Conservation (phyloP, 805 yeast genomes). For the Jamesozyma piceae region DNA sequence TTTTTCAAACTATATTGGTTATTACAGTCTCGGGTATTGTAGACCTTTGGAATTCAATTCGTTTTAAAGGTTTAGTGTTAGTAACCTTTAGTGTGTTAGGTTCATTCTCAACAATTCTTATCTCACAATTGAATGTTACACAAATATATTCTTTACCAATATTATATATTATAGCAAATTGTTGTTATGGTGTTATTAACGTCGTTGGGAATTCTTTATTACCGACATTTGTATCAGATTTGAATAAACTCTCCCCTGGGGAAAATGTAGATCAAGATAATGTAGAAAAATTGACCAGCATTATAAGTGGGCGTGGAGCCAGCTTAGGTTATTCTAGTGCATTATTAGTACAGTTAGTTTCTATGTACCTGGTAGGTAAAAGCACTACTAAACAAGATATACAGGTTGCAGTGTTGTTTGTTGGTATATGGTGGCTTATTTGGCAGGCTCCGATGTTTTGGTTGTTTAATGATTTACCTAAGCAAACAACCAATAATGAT, state of each 20-base stretch:
- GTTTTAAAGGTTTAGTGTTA: constrained; percentile 47
- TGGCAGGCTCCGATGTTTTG: constrained; percentile 56
- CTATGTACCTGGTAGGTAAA: constrained; percentile 40
- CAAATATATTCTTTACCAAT: constrained; percentile 33
- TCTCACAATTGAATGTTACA: constrained; percentile 27
- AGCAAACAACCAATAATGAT: neutral
- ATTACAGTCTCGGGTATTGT: constrained; percentile 69
- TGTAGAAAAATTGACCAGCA: constrained; percentile 36
- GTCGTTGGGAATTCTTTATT: constrained; percentile 72
- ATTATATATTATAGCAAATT: constrained; percentile 53
- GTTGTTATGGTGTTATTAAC: constrained; percentile 67
- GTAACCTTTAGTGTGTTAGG: constrained; percentile 53
- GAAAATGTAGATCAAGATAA: constrained; percentile 1
- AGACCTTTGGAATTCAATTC: constrained; percentile 37
- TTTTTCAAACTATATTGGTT: constrained; percentile 62
- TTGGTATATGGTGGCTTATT: constrained; percentile 70
- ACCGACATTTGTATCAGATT: constrained; percentile 48
- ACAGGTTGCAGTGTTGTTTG: constrained; percentile 49
- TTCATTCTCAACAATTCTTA: constrained; percentile 41
- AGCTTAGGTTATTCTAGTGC: constrained; percentile 67
- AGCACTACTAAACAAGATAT: constrained; percentile 26
- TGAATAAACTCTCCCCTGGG: constrained; percentile 14
- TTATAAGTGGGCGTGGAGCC: constrained; percentile 59
- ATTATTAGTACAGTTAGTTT: constrained; percentile 50
- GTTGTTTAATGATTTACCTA: constrained; percentile 30